Percentiles rank a stretch among this genome's conserved stretches.
Conservation (phyloP, 345 rosid genomes). For the Linum usitatissimum region DNA sequence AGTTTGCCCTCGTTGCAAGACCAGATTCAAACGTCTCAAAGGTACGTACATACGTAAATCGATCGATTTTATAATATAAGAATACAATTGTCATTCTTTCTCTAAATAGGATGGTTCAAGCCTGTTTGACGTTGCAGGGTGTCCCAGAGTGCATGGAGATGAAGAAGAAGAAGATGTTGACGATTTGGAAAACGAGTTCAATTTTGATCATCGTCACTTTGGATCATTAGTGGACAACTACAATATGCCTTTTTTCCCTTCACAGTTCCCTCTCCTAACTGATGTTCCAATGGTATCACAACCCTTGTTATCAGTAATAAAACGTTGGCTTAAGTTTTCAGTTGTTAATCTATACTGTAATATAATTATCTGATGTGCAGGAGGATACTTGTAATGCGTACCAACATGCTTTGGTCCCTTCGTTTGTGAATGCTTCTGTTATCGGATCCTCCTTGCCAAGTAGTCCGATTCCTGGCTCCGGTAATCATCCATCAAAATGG, state of each 20-base stretch:
- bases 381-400: slow-evolving; percentile 22
- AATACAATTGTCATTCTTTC: too few relatives aligned
- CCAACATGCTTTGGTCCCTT: slow-evolving; percentile 41
- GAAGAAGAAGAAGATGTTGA: slow-evolving; percentile 80
- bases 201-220: slow-evolving; percentile 24
- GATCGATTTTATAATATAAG: too few relatives aligned
- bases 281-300: slow-evolving; percentile 31
- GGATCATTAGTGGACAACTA: slow-evolving; percentile 14
- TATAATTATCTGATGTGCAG: slow-evolving; percentile 13
- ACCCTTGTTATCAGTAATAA: not conserved
- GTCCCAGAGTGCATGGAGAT: slow-evolving; percentile 68
- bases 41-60: too few relatives aligned
- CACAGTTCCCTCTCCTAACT: slow-evolving; percentile 28
- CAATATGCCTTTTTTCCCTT: slow-evolving; percentile 9
- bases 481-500: not conserved
- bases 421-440: slow-evolving; percentile 20
- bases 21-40: slow-evolving; percentile 46
- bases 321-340: too few relatives aligned
- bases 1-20: slow-evolving; percentile 50
- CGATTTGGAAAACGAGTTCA: slow-evolving; percentile 73
- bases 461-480: slow-evolving; percentile 13
- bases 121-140: too few relatives aligned
- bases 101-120: too few relatives aligned
- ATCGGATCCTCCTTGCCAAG: slow-evolving; percentile 20
- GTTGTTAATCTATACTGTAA: too few relatives aligned